A percentile compares a stretch with the other conserved stretches of the same genome.
phyloP scores from a whole-genome alignment of 352 stramenopile species.

The Globisporangium canariense region DNA sequence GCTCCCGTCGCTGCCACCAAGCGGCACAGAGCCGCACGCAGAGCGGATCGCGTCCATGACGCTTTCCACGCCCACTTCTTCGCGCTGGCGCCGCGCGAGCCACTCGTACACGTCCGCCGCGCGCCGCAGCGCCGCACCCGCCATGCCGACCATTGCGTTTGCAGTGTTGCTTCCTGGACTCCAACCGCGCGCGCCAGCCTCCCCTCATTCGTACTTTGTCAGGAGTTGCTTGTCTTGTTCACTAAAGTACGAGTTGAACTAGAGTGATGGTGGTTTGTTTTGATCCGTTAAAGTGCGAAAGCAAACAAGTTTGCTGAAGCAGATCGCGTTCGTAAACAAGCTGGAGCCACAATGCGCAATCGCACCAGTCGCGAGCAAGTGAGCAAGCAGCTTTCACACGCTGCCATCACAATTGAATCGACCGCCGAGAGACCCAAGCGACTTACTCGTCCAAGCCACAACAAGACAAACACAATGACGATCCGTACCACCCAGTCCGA shows the following conservation, averaged over 20 bases:
- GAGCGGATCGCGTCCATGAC: slow-evolving; percentile 44
- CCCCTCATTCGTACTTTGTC: not conserved
- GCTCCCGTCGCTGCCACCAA: slow-evolving; percentile 31
- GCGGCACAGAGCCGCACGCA: slow-evolving; percentile 42
- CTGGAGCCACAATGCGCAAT: not conserved
- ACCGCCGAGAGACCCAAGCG: not conserved
- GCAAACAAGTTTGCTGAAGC: not conserved
- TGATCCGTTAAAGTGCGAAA: not conserved
- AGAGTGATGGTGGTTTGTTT: not conserved
- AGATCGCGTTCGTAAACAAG: not conserved
- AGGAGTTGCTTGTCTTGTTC: not conserved
- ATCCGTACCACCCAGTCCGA: slow-evolving; percentile 36
- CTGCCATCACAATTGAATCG: slow-evolving; percentile 1
- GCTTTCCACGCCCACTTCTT: slow-evolving; percentile 28
- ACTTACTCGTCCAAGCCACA: not conserved
- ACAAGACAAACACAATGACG: not conserved
- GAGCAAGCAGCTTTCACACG: not conserved
- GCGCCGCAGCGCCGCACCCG: slow-evolving; percentile 7
- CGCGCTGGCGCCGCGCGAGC: slow-evolving; percentile 34
- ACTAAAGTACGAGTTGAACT: not conserved
- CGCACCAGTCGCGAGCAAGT: not conserved
- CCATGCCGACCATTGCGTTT: slow-evolving; percentile 19
- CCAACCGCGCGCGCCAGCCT: not conserved
- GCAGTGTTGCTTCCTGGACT: slow-evolving; percentile 2
- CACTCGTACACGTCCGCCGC: slow-evolving; percentile 28